Base-by-base conservation (phyloP, 768 basidiomycete species). In the Sutorius australiensis region DNA sequence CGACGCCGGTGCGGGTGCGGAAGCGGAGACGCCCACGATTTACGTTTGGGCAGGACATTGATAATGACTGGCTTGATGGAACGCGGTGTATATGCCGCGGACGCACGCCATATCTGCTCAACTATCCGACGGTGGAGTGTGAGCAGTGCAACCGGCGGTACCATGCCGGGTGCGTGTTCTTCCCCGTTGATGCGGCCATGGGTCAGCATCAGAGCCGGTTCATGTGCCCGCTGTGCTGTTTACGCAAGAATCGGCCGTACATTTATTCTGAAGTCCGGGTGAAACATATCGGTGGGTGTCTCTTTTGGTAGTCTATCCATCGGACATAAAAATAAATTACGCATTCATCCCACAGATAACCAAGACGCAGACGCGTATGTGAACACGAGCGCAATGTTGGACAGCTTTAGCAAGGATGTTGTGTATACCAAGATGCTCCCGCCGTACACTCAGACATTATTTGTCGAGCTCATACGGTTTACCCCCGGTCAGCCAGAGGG, bases 81-180 rank as follows among this genome's bases (percentile, higher is more conserved):
- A 90, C 89, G 27, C 80, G 89, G 27, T 92, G 89, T 69, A 86
- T 92, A 53, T 92, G 89, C 67, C 75, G 89, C 45, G 89, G 87
- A 14, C 78, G 81, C 30, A 86, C 81, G 3, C 62, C 70, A 8
- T 86, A 83, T 66, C 68, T 86, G 28, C 70, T 83, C 49, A 73
- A 77, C 55, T 84, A 82, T 61, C 82, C 83, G 4, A 76, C 77
- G 21, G 81, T 91, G 12, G 77, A 80, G 52, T 92, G 90, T 65
- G 82, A 84, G 43, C 64, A 69, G 0, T 92, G 90, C 71, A 75
- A 69, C 56, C 82, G 79, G 60, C 69, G 75, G 14, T 92, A 90
- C 59, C 90, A 92, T 60, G 78, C 77, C 14, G 80, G 80, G 10
- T 92, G 90, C 55, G 89, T 92, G 13, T 89, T 87, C 70, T 87